Conservation (phyloP, 1,284 basidiomycete species). For the Albatrellus sp. region DNA sequence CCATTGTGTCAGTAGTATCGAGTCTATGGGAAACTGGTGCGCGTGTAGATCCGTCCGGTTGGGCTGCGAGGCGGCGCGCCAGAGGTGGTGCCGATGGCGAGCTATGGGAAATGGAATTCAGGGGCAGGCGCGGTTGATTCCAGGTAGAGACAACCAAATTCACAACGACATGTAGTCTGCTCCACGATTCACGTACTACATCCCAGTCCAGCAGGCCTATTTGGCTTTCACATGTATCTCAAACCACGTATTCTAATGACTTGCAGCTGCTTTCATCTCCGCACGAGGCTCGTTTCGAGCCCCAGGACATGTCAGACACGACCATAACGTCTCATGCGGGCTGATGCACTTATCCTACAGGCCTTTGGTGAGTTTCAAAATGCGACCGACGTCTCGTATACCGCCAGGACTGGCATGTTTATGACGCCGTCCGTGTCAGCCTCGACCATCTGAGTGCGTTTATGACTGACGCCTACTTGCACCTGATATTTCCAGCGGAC, state of each 20-base stretch:
- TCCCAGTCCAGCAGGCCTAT: no score
- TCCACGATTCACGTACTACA: not conserved
- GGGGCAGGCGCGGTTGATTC: slow-evolving; percentile 19
- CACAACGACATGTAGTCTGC: not conserved
- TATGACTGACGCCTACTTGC: not conserved
- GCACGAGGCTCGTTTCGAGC: no score
- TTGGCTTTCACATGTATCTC: no score
- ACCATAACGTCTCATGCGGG: no score
- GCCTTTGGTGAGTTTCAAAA: no score
- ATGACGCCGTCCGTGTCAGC: no score
- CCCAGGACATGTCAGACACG: no score
- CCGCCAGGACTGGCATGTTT: no score
- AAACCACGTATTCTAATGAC: no score
- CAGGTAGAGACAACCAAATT: not conserved
- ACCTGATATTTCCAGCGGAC: not conserved
- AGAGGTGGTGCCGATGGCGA: slow-evolving; percentile 31
- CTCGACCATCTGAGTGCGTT: slow-evolving; percentile 2
- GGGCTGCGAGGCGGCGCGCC: slow-evolving; percentile 20
- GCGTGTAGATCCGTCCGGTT: slow-evolving; percentile 13
- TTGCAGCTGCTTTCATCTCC: no score
- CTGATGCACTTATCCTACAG: no score
- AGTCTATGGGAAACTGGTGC: slow-evolving; percentile 32
- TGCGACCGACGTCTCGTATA: no score
- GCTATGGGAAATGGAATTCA: slow-evolving; percentile 49
- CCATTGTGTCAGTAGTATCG: slow-evolving; percentile 28